Evolutionary conservation across 352 stramenopile genomes (phyloP).

Genomic region (Phytophthora hybrid): DNA sequence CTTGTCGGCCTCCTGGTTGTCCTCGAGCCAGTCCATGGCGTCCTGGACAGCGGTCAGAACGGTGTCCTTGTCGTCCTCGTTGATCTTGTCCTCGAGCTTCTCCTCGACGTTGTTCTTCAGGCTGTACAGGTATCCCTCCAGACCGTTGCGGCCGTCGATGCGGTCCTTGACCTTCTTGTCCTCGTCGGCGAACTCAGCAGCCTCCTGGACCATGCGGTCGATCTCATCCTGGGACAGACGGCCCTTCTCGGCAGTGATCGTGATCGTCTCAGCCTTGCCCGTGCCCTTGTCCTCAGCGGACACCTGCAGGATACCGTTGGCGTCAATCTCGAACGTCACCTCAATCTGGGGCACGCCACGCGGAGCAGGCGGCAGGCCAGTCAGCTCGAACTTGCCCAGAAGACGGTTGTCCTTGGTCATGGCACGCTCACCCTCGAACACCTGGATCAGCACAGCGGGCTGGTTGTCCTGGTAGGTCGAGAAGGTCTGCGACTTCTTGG

Average conservation of each 20-base stretch:
- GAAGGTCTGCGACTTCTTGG: conserved; percentile 99
- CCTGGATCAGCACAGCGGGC: conserved; percentile 87
- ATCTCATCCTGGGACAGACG: conserved; percentile 99
- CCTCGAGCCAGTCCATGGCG: conserved; percentile 99
- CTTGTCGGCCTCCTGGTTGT: conserved; percentile 98
- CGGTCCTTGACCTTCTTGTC: conserved; percentile 98
- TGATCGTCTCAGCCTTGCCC: conserved; percentile 98
- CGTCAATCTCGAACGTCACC: conserved; percentile 99
- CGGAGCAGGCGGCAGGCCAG: conserved; percentile 96
- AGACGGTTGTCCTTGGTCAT: conserved; percentile 99
- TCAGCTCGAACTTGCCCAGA: conserved; percentile 99
- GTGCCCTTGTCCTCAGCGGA: conserved; percentile 98
- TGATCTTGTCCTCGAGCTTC: conserved; percentile 97
- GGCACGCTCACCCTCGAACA: conserved; percentile 99
- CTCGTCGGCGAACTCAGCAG: conserved; percentile 98
- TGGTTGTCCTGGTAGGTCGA: conserved; percentile 99
- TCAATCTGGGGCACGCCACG: conserved; percentile 99
- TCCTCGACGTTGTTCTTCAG: conserved; percentile 95
- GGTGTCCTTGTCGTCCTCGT: conserved; percentile 94
- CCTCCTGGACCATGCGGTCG: conserved; percentile 98
- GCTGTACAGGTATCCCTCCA: conserved; percentile 98
- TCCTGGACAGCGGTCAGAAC: conserved; percentile 95
- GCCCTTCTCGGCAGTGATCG: conserved; percentile 99
- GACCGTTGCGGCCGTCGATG: conserved; percentile 96
- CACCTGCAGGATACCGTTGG: conserved; percentile 99